Percentiles rank a stretch among this genome's conserved stretches.
Conservation (phyloP, 352 stramenopile genomes). For the Thalassiosira exigua region DNA sequence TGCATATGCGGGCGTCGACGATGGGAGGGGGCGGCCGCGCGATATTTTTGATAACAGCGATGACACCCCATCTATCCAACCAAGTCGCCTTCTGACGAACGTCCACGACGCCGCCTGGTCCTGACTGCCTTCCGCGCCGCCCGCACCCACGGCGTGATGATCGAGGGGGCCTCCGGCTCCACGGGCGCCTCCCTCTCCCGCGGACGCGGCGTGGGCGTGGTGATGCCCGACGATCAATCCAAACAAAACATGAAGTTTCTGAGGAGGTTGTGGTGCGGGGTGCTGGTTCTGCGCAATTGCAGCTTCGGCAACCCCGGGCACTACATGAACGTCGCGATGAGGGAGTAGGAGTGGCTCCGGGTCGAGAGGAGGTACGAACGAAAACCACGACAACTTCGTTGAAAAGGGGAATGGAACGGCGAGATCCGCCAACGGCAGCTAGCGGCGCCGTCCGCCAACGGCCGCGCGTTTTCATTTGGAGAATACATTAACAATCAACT, state of each 20-base stretch:
- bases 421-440: too few relatives aligned
- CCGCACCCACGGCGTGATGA: slow-evolving; percentile 90
- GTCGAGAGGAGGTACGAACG: slow-evolving; percentile 67
- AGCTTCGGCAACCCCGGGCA: slow-evolving; percentile 98
- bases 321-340: slow-evolving; percentile 96
- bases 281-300: slow-evolving; percentile 83
- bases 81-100: too few relatives aligned
- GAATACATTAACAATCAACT: too few relatives aligned
- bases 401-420: too few relatives aligned
- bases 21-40: neutral
- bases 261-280: slow-evolving; percentile 62
- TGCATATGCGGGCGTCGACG: neutral
- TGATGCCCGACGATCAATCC: slow-evolving; percentile 97
- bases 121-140: slow-evolving; percentile 55
- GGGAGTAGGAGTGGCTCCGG: slow-evolving; percentile 87
- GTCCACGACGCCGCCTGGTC: slow-evolving; percentile 39
- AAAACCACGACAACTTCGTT: too few relatives aligned
- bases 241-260: slow-evolving; percentile 86
- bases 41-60: too few relatives aligned
- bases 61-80: neutral
- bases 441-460: too few relatives aligned
- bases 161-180: slow-evolving; percentile 97
- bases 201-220: slow-evolving; percentile 94
- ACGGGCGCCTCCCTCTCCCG: slow-evolving; percentile 96
- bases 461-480: too few relatives aligned